Evolutionary conservation across 23 red algal genomes (phyloP).

Genomic region (Gracilaria caudata): DNA sequence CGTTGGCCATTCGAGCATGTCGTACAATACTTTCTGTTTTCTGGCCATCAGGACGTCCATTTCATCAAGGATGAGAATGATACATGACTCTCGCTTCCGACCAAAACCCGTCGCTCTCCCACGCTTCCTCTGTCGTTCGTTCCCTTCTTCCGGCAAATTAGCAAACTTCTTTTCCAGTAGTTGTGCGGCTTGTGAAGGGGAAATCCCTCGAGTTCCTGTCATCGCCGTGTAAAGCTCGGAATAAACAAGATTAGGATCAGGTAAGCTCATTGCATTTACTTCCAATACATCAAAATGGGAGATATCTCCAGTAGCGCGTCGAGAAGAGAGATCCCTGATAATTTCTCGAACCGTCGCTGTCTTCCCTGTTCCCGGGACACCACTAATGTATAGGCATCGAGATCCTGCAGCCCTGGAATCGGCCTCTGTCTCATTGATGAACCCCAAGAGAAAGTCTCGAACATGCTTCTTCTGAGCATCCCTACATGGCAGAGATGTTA

Average conservation of each 20-base stretch:
- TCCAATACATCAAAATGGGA: constrained; percentile 75
- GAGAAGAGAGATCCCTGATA: constrained; percentile 51
- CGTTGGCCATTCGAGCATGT: constrained; percentile 94
- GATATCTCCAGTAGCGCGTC: background rate
- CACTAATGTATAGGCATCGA: constrained; percentile 88
- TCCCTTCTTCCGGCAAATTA: constrained; percentile 34
- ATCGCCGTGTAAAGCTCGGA: constrained; percentile 60
- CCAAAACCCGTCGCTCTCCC: background rate
- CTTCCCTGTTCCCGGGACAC: constrained; percentile 98
- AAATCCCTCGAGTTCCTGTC: background rate
- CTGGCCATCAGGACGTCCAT: constrained; percentile 90
- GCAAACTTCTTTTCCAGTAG: constrained; percentile 57
- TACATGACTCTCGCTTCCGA: constrained; percentile 33
- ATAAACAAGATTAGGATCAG: constrained; percentile 84
- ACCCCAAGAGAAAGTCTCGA: constrained; percentile 43
- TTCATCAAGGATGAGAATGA: constrained; percentile 92
- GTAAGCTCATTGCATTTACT: constrained; percentile 95
- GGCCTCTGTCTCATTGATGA: constrained; percentile 6
- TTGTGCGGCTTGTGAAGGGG: constrained; percentile 40
- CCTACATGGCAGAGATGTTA: constrained; percentile 61
- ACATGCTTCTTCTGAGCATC: constrained; percentile 72
- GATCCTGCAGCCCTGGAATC: constrained; percentile 7
- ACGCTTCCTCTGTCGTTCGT: constrained; percentile 6
- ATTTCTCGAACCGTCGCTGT: constrained; percentile 90
- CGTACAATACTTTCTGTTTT: constrained; percentile 82